Evolutionary conservation across 2,329 filamentous ascomycete genomes (phyloP).

Genomic region (Fusarium xyrophilum): DNA sequence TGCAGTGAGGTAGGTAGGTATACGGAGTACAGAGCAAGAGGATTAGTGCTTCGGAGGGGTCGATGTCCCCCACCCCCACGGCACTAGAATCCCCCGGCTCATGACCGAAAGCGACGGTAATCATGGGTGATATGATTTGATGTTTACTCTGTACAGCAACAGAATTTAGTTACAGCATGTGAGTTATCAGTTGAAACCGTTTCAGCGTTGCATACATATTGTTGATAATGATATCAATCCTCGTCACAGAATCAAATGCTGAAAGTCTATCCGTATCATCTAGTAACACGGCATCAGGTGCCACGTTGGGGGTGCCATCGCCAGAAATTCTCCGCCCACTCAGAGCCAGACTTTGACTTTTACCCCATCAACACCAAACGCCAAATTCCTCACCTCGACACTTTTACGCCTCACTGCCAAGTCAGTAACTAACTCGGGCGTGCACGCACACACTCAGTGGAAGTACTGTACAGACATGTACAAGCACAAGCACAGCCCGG

Average conservation of each 20-base stretch:
- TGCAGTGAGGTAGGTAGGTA: no score
- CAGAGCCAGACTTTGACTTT: background rate
- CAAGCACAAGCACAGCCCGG: slow-evolving; percentile 1
- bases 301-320: slow-evolving; percentile 37
- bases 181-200: background rate
- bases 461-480: background rate
- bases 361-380: slow-evolving; percentile 16
- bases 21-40: background rate
- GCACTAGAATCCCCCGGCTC: slow-evolving; percentile 5
- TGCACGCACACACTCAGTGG: background rate
- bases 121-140: slow-evolving; percentile 5
- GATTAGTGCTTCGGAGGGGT: slow-evolving; percentile 19
- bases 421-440: slow-evolving; percentile 7
- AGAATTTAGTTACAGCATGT: background rate
- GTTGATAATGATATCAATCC: background rate
- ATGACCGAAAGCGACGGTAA: slow-evolving; percentile 9
- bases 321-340: slow-evolving; percentile 22
- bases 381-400: slow-evolving; percentile 9
- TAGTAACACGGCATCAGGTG: background rate
- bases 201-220: background rate
- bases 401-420: background rate
- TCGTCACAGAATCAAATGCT: background rate
- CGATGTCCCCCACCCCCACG: slow-evolving; percentile 24
- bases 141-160: background rate
- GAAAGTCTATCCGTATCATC: background rate